Evolutionary conservation across 768 basidiomycete species (phyloP).

Genomic region (Scleroderma citrinum): DNA sequence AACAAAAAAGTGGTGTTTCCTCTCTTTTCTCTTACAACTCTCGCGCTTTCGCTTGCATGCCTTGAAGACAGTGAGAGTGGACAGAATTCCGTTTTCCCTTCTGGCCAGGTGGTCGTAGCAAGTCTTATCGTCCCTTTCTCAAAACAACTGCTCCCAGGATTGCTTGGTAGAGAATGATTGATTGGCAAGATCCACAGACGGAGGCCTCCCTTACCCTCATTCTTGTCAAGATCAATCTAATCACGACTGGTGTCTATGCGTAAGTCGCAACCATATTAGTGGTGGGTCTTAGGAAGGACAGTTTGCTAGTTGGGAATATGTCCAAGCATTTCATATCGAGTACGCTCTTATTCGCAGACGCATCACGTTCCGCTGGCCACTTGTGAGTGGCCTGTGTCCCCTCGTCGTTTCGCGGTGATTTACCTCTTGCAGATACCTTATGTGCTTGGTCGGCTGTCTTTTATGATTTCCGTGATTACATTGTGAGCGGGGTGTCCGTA

Average conservation of each 20-base stretch:
- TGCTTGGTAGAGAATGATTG: slow-evolving; percentile 14
- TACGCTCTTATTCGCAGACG: slow-evolving; percentile 14
- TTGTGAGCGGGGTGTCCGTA: slow-evolving; percentile 7
- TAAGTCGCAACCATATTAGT: background rate
- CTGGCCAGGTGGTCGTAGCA: too few relatives aligned
- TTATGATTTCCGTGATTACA: slow-evolving; percentile 12
- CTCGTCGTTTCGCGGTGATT: background rate
- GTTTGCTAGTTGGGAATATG: slow-evolving; percentile 20
- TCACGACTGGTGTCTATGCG: slow-evolving; percentile 16
- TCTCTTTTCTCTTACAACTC: too few relatives aligned
- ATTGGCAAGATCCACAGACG: slow-evolving; percentile 11
- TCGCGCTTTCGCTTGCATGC: background rate
- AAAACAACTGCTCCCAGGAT: too few relatives aligned
- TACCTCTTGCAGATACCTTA: slow-evolving; percentile 16
- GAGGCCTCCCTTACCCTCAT: background rate
- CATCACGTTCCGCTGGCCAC: slow-evolving; percentile 19
- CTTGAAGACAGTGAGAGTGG: too few relatives aligned
- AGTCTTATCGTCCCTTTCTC: too few relatives aligned
- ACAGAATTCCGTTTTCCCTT: too few relatives aligned
- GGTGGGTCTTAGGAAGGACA: background rate
- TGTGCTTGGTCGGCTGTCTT: slow-evolving; percentile 15
- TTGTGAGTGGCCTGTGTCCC: slow-evolving; percentile 16
- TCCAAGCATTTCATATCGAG: slow-evolving; percentile 13
- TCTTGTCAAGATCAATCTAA: slow-evolving; percentile 4
- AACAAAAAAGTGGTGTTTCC: too few relatives aligned